phyloP scores from a whole-genome alignment of 306 rosid genomes.

The Acacia crassicarpa region DNA sequence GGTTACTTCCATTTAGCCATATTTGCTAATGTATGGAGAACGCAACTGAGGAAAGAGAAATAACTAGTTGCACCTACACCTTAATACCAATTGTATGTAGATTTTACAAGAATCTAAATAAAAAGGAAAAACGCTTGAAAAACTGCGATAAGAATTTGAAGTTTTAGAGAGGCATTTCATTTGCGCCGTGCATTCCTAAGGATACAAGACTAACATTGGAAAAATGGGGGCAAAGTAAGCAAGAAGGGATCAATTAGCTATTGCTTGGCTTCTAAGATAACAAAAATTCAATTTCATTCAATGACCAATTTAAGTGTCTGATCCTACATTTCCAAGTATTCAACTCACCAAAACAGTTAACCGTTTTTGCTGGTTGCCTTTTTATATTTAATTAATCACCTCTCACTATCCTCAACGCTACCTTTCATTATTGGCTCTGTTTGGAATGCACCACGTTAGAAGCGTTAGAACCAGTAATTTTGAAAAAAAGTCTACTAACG shows the following conservation, averaged over 20 bases:
- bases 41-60: neutral
- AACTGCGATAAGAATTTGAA: neutral
- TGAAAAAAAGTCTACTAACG: too few relatives aligned
- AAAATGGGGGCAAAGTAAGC: too few relatives aligned
- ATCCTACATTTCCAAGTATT: too few relatives aligned
- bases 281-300: too few relatives aligned
- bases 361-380: neutral
- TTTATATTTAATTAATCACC: neutral
- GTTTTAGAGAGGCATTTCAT: neutral
- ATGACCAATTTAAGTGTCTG: too few relatives aligned
- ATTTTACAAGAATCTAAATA: neutral
- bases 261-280: too few relatives aligned
- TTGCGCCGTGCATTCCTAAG: neutral
- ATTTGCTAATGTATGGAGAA: neutral
- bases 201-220: neutral
- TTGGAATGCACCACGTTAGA: too few relatives aligned
- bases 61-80: neutral
- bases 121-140: neutral
- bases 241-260: too few relatives aligned
- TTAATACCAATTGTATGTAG: neutral
- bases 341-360: too few relatives aligned
- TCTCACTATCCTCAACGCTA: neutral
- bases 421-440: neutral
- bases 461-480: too few relatives aligned
- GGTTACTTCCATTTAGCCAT: neutral